Percentiles rank a stretch among this genome's conserved stretches.
Conservation (phyloP, 768 basidiomycete species). For the Thelephora aurantiotincta region DNA sequence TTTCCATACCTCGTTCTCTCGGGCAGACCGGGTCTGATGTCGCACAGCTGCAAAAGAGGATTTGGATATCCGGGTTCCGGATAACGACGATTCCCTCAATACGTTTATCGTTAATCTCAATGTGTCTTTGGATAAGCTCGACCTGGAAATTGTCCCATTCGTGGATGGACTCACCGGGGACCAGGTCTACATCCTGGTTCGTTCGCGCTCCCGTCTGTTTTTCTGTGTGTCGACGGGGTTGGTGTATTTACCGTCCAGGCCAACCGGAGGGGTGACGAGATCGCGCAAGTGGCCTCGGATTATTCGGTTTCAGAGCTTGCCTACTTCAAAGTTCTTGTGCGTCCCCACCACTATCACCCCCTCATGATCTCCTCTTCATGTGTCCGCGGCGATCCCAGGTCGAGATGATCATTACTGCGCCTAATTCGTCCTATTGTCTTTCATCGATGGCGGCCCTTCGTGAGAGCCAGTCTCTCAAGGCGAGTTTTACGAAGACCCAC, state of each 20-base stretch:
- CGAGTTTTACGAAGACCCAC: constrained; percentile 60
- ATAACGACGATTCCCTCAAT: constrained; percentile 38
- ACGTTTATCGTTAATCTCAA: constrained; percentile 48
- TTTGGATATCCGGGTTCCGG: constrained; percentile 29
- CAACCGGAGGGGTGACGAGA: constrained; percentile 66
- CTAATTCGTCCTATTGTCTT: constrained; percentile 58
- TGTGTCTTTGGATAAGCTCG: constrained; percentile 44
- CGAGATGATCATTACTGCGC: constrained; percentile 77
- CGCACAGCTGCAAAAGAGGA: constrained; percentile 35
- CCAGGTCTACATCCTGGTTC: constrained; percentile 56
- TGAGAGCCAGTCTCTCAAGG: constrained; percentile 39
- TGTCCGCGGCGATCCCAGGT: constrained; percentile 33
- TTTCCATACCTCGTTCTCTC: background rate
- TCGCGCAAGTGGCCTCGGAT: constrained; percentile 77
- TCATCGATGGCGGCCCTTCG: constrained; percentile 68
- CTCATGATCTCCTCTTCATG: background rate
- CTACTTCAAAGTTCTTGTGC: constrained; percentile 73
- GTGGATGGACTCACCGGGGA: constrained; percentile 51
- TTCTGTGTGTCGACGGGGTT: background rate
- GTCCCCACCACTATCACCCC: constrained; percentile 12
- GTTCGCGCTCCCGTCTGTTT: constrained; percentile 12
- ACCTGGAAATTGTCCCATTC: constrained; percentile 55
- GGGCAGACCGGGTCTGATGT: background rate
- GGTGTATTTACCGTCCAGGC: constrained; percentile 29
- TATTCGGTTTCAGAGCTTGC: constrained; percentile 68